phyloP scores from a whole-genome alignment of 495 filamentous ascomycete genomes.

The Talaromyces thailandensis region DNA sequence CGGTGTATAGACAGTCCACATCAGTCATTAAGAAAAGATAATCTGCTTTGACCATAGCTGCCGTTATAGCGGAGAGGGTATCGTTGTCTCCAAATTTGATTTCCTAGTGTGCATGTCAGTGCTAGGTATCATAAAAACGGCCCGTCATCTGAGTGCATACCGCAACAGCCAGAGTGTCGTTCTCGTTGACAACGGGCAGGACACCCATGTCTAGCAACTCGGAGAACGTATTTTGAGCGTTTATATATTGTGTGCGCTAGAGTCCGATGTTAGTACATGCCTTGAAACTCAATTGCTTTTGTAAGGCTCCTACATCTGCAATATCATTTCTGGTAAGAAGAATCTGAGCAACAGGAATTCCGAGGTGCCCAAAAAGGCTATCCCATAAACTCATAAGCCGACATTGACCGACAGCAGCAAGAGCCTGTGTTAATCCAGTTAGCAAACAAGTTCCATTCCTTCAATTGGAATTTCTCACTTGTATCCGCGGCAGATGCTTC shows the following conservation, averaged over 20 bases:
- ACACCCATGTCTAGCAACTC: slow-evolving; percentile 92
- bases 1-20: slow-evolving; percentile 93
- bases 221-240: slow-evolving; percentile 87
- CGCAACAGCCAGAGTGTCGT: slow-evolving; percentile 91
- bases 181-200: slow-evolving; percentile 97
- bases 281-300: neutral
- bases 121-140: too few relatives aligned
- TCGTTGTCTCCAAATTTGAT: slow-evolving; percentile 99
- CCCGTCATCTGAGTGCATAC: slow-evolving; percentile 37
- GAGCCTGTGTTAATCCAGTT: slow-evolving; percentile 45
- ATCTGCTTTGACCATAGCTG: slow-evolving; percentile 94
- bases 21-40: slow-evolving; percentile 98
- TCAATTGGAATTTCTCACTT: slow-evolving; percentile 33
- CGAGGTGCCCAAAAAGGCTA: slow-evolving; percentile 74
- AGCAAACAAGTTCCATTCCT: slow-evolving; percentile 1
- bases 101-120: slow-evolving; percentile 45
- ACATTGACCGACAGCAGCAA: slow-evolving; percentile 95
- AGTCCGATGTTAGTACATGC: slow-evolving; percentile 10
- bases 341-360: slow-evolving; percentile 89
- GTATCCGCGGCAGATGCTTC: slow-evolving; percentile 76
- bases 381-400: slow-evolving; percentile 95
- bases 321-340: slow-evolving; percentile 95
- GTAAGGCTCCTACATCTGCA: slow-evolving; percentile 60
- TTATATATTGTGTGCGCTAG: slow-evolving; percentile 86
- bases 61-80: slow-evolving; percentile 91